Evolutionary conservation across 345 rosid species (phyloP), one percentile per base, ranked within the genome.

Genomic region (Geranium brycei): DNA sequence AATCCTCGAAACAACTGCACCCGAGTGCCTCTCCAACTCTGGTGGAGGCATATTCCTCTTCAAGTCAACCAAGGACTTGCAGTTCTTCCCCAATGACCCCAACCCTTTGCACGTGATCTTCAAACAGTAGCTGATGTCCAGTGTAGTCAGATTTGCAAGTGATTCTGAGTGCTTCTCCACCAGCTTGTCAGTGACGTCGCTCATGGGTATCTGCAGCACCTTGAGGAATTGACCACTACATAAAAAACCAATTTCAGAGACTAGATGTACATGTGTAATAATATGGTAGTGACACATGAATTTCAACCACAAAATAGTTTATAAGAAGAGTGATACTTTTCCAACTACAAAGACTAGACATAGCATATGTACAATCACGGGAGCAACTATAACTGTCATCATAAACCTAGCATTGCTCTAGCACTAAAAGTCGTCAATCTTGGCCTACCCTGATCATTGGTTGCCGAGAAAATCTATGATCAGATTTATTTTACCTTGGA

Each of bases 11-110:
- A 35, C 18, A 19, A 4, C 16, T 1, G 2, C 4, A 3, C 14
- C 28, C 28, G 28, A 23, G 28, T 23, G 31, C n/a, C 57, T 32
- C 40, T 19, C 62, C 38, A 17, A 35, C n/a, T 35, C 41, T 57
- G 62, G 66, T 38, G 58, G 66, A 7, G 62, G 58, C 71, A 68
- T 62, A 40, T 68, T 62, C 58, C 66, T 68, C 66, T 18, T 63
- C 17, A 68, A 53, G 40, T 40, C 40, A 68, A 38, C 62, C 61
- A 57, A 57, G 16, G 19, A 53, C 40, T 62, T 62, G 66, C 66
- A 62, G 38, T 57, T 68, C 57, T 68, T 63, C 66, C 57, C 71
- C 17, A 38, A 35, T 19, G 65, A 61, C 57, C 23, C 66, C 11
- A 68, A 23, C 7, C 71, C 47, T 35, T 41, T 31, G 17, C 31